phyloP scores from a whole-genome alignment of 768 basidiomycete species.

The Pleurotus sapidus region DNA sequence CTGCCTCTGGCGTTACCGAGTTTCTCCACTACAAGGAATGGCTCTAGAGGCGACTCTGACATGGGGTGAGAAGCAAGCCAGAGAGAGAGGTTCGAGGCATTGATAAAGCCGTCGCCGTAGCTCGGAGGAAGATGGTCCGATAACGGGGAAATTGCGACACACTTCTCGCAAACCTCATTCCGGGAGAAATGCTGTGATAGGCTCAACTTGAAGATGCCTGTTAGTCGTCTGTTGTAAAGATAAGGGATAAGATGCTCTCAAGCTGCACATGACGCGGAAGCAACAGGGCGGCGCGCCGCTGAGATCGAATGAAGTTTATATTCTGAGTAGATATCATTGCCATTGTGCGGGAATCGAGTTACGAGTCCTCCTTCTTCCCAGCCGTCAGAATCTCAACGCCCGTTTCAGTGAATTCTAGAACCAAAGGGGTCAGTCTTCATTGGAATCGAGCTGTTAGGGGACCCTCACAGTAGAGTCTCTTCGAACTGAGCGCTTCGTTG shows the following conservation, averaged over 20 bases:
- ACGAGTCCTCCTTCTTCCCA: slow-evolving; percentile 20
- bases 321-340: not conserved
- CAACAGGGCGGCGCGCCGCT: slow-evolving; percentile 3
- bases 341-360: not conserved
- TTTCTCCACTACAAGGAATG: slow-evolving; percentile 8
- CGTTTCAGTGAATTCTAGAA: slow-evolving; percentile 84
- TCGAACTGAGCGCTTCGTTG: slow-evolving; percentile 95
- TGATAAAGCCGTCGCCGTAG: slow-evolving; percentile 5
- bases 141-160: slow-evolving; percentile 7
- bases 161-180: not conserved
- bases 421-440: slow-evolving; percentile 1
- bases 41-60: slow-evolving; percentile 6
- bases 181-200: not conserved
- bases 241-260: slow-evolving; percentile 6
- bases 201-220: not conserved
- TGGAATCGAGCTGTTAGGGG: not conserved
- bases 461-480: slow-evolving; percentile 85
- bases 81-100: not conserved
- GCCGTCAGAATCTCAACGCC: slow-evolving; percentile 88
- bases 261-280: slow-evolving; percentile 5
- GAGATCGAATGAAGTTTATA: not conserved
- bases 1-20: slow-evolving; percentile 2
- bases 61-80: slow-evolving; percentile 3
- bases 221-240: slow-evolving; percentile 1
- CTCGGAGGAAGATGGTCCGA: slow-evolving; percentile 7